These are phyloP conservation scores for Adansonia gregorii DNA, from an alignment of 441 rosid species.

Conservation along the genomic window DNA sequence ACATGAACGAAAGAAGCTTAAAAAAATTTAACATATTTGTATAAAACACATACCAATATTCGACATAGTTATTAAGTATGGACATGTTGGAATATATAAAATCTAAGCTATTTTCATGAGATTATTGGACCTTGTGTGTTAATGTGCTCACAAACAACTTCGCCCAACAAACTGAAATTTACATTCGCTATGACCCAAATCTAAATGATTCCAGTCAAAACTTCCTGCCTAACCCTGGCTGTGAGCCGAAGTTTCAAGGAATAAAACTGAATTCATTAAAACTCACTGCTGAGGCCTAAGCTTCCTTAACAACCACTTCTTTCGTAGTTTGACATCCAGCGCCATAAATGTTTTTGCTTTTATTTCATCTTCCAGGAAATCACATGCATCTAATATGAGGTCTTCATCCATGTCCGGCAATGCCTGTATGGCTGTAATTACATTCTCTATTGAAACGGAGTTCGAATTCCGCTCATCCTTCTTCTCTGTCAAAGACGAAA, in stretches of 20 bases:
- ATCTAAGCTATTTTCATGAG: not conserved
- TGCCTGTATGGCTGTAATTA: constrained; percentile 65
- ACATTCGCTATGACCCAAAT: not conserved
- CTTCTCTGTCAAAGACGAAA: constrained; percentile 40
- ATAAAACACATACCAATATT: not conserved
- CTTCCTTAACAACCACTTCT: constrained; percentile 80
- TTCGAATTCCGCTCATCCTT: constrained; percentile 36
- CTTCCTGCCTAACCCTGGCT: not conserved
- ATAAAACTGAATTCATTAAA: not conserved
- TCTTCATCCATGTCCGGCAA: constrained; percentile 86
- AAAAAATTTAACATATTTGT: not conserved
- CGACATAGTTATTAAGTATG: no score
- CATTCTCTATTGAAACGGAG: constrained; percentile 55
- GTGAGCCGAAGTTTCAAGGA: not conserved
- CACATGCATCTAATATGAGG: constrained; percentile 82
- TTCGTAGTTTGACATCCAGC: constrained; percentile 66
- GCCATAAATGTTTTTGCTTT: constrained; percentile 83
- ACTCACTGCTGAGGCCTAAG: constrained; percentile 52
- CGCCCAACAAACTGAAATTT: not conserved
- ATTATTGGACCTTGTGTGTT: not conserved
- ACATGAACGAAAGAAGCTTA: not conserved
- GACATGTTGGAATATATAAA: not conserved
- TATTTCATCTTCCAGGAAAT: constrained; percentile 74
- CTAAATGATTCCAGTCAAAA: not conserved
- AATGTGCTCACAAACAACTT: not conserved